Percentiles rank a stretch among this genome's conserved stretches.
These are phyloP conservation scores for Lactifluus subvellereus DNA, from an alignment of 768 basidiomycete species.

Conservation along the genomic window DNA sequence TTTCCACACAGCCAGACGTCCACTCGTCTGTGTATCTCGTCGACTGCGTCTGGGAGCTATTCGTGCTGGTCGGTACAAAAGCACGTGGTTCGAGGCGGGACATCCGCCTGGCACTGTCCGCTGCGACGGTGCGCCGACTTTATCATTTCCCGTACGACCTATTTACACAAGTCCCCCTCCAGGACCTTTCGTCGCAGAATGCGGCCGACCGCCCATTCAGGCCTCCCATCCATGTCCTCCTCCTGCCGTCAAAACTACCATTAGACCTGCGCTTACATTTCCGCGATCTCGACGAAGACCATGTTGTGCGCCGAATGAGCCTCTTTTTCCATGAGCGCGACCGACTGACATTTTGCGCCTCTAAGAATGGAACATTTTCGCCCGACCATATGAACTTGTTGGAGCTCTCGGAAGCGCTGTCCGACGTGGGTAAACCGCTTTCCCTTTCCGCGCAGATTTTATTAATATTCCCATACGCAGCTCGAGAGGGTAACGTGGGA, in stretches of 20 bases:
- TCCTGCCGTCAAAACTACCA: slow-evolving; percentile 71
- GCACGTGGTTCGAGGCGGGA: slow-evolving; percentile 56
- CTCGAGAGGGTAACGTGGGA: slow-evolving; percentile 51
- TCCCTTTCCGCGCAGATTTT: slow-evolving; percentile 1
- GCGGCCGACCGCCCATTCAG: slow-evolving; percentile 56
- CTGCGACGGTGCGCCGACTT: slow-evolving; percentile 44
- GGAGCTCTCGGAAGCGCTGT: slow-evolving; percentile 47
- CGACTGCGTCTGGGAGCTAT: slow-evolving; percentile 77
- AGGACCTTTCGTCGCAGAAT: slow-evolving; percentile 52
- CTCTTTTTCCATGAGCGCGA: not conserved
- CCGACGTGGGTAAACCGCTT: slow-evolving; percentile 45
- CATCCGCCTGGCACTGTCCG: slow-evolving; percentile 55
- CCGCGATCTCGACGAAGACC: slow-evolving; percentile 61
- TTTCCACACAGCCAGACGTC: slow-evolving; percentile 37
- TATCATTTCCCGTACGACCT: not conserved
- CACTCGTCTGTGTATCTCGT: slow-evolving; percentile 54
- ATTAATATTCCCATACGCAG: slow-evolving; percentile 33
- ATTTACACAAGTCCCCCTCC: not conserved
- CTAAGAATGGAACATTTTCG: slow-evolving; percentile 39
- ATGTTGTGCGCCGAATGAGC: slow-evolving; percentile 41
- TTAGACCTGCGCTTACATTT: slow-evolving; percentile 61
- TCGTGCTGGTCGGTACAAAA: slow-evolving; percentile 61
- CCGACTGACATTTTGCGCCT: not conserved
- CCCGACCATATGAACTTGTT: slow-evolving; percentile 80
- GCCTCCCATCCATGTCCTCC: slow-evolving; percentile 67